Evolutionary conservation across 805 yeast species (phyloP), one percentile per base, ranked within the genome.

Genomic region (Hanseniaspora lachancei): DNA sequence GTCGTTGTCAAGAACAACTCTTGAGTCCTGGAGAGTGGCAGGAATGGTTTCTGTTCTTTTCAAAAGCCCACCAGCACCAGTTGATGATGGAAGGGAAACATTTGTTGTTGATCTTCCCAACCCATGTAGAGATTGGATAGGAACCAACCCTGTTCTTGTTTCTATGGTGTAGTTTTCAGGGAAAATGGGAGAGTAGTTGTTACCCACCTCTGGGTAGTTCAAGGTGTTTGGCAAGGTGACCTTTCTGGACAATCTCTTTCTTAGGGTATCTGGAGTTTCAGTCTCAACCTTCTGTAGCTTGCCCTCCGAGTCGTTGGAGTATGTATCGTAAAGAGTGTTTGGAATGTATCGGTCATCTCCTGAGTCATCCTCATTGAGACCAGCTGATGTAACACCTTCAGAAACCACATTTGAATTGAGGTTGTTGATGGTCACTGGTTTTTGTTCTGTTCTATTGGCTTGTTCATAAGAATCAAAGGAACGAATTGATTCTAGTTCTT

Each of bases 101-200:
- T 54, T 47, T 4, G 51, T 47, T 6, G 41, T 29, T 3, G 49
- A 20, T 65, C 93, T 77, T 38, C 95, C 93, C 36, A 86, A 59
- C 9, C 76, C 73, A 47, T 77, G 84, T 61, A 88, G 72, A 0
- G 95, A 84, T 44, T 79, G 72, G 1, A 82, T 86, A 1, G 91
- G 93, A 15, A 89, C 96, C 55, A 89, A 73, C 60, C 96, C 96
- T 6, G 96, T 86, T 54, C 77, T 76, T 0, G 96, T 89, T 72
- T 89, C 96, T 68, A 89, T 60, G 7, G 89, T 84, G 67, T 86
- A 89, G 66, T 89, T 96, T 72, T 89, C 96, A 9, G 96, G 96
- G 74, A 89, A 89, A 38, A 88, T 82, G 15, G 53, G 53, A 2
- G 57, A n/a, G 20, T 55, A 48, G 27, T 49, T 16, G 91, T 85